phyloP scores from a whole-genome alignment of 176 grass and related monocot species.

The Aegilops longissima region DNA sequence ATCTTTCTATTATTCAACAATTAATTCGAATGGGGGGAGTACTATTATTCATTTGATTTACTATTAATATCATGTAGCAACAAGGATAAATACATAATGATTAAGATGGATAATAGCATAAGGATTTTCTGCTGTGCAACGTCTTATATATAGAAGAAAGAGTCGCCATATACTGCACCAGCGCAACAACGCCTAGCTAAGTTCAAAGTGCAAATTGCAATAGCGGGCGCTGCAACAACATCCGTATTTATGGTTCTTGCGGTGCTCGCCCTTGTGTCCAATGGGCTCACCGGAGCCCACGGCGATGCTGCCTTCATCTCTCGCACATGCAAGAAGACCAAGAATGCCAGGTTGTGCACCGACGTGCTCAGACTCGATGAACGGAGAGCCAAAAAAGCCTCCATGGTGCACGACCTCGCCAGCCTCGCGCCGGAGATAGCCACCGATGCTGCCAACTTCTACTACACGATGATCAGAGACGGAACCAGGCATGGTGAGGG shows the following conservation, averaged over 20 bases:
- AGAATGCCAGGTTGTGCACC: not conserved
- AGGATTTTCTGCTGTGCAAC: not conserved
- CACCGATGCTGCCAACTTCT: not conserved
- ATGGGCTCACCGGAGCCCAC: not conserved
- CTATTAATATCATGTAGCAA: not conserved
- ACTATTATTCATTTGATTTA: no score
- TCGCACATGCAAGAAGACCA: not conserved
- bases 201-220: not conserved
- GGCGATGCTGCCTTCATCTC: not conserved
- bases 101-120: not conserved
- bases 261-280: not conserved
- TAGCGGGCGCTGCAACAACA: not conserved
- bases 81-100: not conserved
- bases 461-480: not conserved
- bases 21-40: no score
- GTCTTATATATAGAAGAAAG: not conserved
- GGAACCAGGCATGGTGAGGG: not conserved
- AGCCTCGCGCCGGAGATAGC: not conserved
- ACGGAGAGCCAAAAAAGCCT: not conserved
- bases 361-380: not conserved
- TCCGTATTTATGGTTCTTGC: not conserved
- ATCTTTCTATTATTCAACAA: no score
- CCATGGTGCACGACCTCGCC: not conserved
- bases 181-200: not conserved
- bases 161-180: not conserved